Base-by-base conservation (phyloP, 208 protist species). In the Leishmania mexicana region DNA sequence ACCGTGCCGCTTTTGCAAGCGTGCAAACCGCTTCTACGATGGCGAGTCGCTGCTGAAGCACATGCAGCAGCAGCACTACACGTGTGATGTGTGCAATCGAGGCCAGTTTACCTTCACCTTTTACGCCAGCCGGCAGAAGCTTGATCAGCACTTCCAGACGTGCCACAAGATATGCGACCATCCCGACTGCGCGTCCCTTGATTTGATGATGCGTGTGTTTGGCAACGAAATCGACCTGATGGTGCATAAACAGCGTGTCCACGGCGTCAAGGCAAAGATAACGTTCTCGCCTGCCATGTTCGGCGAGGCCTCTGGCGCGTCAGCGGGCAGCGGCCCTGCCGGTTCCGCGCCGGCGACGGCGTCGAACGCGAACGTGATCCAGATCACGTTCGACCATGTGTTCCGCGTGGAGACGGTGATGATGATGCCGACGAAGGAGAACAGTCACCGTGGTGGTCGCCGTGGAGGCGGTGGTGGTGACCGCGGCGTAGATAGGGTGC, bases 61-160 rank as follows among this genome's bases (percentile, higher is more conserved):
- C 86, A 98, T 98, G 95, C 89, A 89, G 75, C 78, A 93, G n/a
- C 79, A 90, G 35, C 95, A 98, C 92, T 96, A 97, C 81, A 93
- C 94, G 0, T 98, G 95, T 81, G 94, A 98, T 78, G 62, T 97
- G 31, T 98, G 95, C 87, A 96, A 96, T 78, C 88, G 90, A 28
- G 86, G 89, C 1, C 88, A 96, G 88, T 96, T 95, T 83, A 87
- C 85, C 60, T 97, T 97, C 81, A 96, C 90, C 24, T 98, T 96
- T 79, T 98, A 93, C 79, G 62, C 91, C 35, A 92, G 92, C 75
- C 93, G 94, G 40, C 67, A 81, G 51, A 97, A 94, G 83, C 87
- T 98, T 31, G 71, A 91, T 45, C 78, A 91, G 67, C 95, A 98
- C 85, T 98, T 97, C 79, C 82, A 87, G 62, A 78, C 47, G 28